phyloP scores from a whole-genome alignment of 1,284 basidiomycete species.

The Bondarzewia mesenterica region DNA sequence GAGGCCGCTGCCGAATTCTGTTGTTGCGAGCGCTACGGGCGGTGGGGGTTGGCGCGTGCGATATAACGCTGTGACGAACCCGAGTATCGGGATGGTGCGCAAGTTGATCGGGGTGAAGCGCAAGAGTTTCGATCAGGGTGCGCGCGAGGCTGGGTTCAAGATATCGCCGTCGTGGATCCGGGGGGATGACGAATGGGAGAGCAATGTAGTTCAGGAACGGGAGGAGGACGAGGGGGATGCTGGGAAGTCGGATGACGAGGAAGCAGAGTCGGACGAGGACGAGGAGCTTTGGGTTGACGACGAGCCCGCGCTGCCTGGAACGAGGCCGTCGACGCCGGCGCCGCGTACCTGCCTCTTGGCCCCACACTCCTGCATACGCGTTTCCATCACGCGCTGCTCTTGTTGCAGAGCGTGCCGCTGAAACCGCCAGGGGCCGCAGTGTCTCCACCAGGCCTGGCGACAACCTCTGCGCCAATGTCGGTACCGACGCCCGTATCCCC shows the following conservation, averaged over 20 bases:
- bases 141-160: constrained; percentile 15
- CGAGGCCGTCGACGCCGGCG: constrained; percentile 58
- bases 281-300: constrained; percentile 14
- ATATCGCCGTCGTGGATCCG: constrained; percentile 29
- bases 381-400: constrained; percentile 52
- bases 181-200: constrained; percentile 40
- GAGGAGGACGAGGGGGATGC: constrained; percentile 19
- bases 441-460: constrained; percentile 30
- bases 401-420: constrained; percentile 50
- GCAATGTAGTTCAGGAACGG: constrained; percentile 15
- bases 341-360: constrained; percentile 63
- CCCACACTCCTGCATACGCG: constrained; percentile 55
- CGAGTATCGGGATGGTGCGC: constrained; percentile 52
- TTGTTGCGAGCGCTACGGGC: constrained; percentile 11
- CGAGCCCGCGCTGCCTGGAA: constrained; percentile 22
- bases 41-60: constrained; percentile 44
- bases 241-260: constrained; percentile 18
- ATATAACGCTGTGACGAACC: constrained; percentile 58
- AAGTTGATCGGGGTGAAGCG: constrained; percentile 61
- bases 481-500: constrained; percentile 75
- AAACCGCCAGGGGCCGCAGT: constrained; percentile 41
- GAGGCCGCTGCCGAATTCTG: constrained; percentile 17
- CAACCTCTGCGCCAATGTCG: constrained; percentile 36
- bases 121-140: constrained; percentile 30
- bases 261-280: constrained; percentile 28